Evolutionary conservation across 1,139 yeast species (phyloP), one percentile per base, ranked within the genome.

Genomic region (Suhomyces kunorum): DNA sequence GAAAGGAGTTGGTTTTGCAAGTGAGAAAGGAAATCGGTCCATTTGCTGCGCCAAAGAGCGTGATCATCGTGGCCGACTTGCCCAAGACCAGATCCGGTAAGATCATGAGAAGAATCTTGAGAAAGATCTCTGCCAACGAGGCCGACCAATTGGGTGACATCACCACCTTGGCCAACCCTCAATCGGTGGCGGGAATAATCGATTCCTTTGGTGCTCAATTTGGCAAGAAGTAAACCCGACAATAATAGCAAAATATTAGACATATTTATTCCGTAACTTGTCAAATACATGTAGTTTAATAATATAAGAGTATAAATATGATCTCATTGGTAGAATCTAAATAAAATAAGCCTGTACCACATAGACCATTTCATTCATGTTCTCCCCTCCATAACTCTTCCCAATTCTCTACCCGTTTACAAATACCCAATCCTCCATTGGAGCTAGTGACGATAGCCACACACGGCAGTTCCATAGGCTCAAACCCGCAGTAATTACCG

Each of bases 81-180:
- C 98, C 98, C 66, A 90, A 89, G 80, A 92, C 98, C 25, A 81
- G 98, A 73, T 88, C 96, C 22, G 98, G 98, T 58, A 92, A 92
- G 79, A 90, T 92, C 64, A 90, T 92, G 96, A 86, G 98, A 78
- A 87, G 98, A 75, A 87, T 92, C 55, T 78, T 92, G 69, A 84
- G 98, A 74, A 92, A 92, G 76, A 75, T 92, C 47, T 82, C 92
- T 34, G 78, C 92, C 39, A 80, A 86, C 55, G 98, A 92, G 71
- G 92, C 87, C 49, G 96, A 88, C 55, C 89, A 87, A 65, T 76
- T 92, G 56, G 98, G 98, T 54, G 98, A 92, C 65, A 78, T 87
- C 60, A 76, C 95, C 47, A 92, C 98, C 37, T 78, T 92, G 64
- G 82, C 94, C 43, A 88, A 92, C 66, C 95, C 97, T 29, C 82